phyloP scores from a whole-genome alignment of 768 basidiomycete species.

The Crucibulum laeve region DNA sequence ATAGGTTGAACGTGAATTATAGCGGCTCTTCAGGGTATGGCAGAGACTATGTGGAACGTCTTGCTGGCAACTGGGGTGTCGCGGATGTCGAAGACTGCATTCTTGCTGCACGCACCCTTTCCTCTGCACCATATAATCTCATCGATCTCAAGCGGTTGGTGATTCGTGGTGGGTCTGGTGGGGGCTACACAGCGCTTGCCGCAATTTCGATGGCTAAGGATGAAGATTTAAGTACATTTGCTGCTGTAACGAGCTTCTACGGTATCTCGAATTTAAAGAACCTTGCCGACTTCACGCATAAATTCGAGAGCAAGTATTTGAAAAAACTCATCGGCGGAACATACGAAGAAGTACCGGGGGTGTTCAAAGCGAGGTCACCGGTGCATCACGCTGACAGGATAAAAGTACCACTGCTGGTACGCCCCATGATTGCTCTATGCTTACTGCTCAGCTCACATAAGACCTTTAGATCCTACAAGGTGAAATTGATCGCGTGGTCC shows the following conservation, averaged over 20 bases:
- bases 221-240: conserved; percentile 42
- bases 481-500: conserved; percentile 57
- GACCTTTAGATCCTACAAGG: conserved; percentile 63
- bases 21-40: conserved; percentile 76
- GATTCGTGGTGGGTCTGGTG: conserved; percentile 71
- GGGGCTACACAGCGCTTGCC: conserved; percentile 67
- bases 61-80: conserved; percentile 68
- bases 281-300: conserved; percentile 65
- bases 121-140: conserved; percentile 39
- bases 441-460: background rate
- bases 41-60: conserved; percentile 57
- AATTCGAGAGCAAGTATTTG: conserved; percentile 60
- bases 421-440: conserved; percentile 13
- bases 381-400: conserved; percentile 61
- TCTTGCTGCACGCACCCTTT: conserved; percentile 46
- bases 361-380: conserved; percentile 60
- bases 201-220: conserved; percentile 33
- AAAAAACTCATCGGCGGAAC: conserved; percentile 61
- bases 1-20: conserved; percentile 72
- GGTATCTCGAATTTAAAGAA: conserved; percentile 62
- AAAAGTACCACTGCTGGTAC: conserved; percentile 56
- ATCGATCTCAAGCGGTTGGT: conserved; percentile 61
- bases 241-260: conserved; percentile 61
- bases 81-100: conserved; percentile 69
- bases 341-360: conserved; percentile 48